phyloP scores from a whole-genome alignment of 768 basidiomycete species.

The Termitomyces sp. region DNA sequence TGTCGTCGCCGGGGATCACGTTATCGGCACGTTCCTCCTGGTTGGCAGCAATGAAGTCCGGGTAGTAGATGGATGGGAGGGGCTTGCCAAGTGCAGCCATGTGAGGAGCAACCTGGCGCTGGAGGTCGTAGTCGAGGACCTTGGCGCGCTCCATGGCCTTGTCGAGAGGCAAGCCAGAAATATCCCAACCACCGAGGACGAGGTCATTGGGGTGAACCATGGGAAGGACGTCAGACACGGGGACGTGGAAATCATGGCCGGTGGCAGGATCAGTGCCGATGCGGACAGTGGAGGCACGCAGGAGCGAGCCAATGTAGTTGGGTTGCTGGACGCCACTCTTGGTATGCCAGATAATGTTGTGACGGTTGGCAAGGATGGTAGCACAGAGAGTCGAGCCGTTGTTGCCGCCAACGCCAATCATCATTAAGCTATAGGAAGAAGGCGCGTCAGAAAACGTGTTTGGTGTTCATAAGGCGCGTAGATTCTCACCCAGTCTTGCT shows the following conservation, averaged over 20 bases:
- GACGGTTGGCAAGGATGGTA: constrained; percentile 92
- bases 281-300: constrained; percentile 92
- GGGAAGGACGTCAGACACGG: constrained; percentile 87
- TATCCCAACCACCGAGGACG: constrained; percentile 98
- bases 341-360: constrained; percentile 93
- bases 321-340: constrained; percentile 89
- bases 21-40: constrained; percentile 97
- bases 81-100: constrained; percentile 80
- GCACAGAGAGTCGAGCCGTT: constrained; percentile 94
- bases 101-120: constrained; percentile 87
- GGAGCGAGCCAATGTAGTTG: constrained; percentile 96
- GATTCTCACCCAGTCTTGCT: constrained; percentile 82
- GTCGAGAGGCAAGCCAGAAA: constrained; percentile 80
- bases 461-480: background rate
- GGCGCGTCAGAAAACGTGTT: background rate
- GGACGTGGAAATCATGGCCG: constrained; percentile 89
- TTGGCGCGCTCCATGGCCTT: constrained; percentile 90
- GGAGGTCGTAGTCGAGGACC: constrained; percentile 94
- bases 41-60: constrained; percentile 97
- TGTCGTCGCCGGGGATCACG: constrained; percentile 78
- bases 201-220: constrained; percentile 99
- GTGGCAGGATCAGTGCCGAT: constrained; percentile 77
- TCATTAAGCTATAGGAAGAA: constrained; percentile 67
- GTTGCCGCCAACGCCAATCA: constrained; percentile 97
- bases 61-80: constrained; percentile 94